phyloP scores from a whole-genome alignment of 2,329 filamentous ascomycete species.

The Colletotrichum tamarilloi region DNA sequence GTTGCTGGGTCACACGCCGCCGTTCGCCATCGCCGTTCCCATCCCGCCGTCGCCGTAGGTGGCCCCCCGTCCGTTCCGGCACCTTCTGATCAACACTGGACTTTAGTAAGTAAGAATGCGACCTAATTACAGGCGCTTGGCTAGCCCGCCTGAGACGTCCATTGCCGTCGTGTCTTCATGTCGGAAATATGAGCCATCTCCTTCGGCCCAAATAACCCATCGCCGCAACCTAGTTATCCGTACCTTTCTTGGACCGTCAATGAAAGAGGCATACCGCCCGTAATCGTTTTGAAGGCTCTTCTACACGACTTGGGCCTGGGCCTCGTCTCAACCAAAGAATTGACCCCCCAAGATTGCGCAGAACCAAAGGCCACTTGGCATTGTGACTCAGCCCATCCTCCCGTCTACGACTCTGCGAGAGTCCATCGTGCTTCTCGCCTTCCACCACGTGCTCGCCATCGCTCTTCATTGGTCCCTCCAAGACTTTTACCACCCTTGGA shows the following conservation, averaged over 20 bases:
- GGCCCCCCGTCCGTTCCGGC: slow-evolving; percentile 4
- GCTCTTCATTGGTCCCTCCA: slow-evolving; percentile 2
- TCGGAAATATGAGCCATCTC: background rate
- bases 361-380: background rate
- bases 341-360: background rate
- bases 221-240: background rate
- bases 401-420: background rate
- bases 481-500: background rate
- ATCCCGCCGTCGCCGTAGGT: background rate
- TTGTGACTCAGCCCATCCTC: slow-evolving; percentile 14
- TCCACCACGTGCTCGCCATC: slow-evolving; percentile 21
- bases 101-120: background rate
- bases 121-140: background rate
- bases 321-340: background rate
- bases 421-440: slow-evolving; percentile 12
- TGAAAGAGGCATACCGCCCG: background rate
- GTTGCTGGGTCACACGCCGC: background rate
- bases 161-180: background rate
- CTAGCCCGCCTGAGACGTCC: background rate
- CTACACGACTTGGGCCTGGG: too few relatives aligned
- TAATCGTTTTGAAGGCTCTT: background rate
- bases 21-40: background rate
- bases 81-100: background rate
- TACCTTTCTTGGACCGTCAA: background rate
- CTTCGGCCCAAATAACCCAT: background rate